Percentiles rank a stretch among this genome's conserved stretches.
phyloP scores from a whole-genome alignment of 768 basidiomycete species.

The Suillus alpinus region DNA sequence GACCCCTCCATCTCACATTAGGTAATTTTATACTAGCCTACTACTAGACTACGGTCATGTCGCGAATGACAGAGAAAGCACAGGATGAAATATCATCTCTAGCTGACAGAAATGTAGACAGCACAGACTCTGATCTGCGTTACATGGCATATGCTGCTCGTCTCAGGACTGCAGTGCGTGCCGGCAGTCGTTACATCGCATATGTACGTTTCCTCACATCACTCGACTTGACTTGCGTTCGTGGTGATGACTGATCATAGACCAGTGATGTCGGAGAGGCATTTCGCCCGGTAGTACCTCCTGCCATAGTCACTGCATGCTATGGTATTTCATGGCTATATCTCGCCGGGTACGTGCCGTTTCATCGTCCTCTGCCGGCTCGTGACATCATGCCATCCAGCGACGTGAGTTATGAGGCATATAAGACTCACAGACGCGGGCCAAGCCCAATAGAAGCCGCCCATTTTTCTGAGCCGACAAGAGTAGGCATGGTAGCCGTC shows the following conservation, averaged over 20 bases:
- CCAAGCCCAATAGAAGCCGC: conserved; percentile 66
- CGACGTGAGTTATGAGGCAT: conserved; percentile 79
- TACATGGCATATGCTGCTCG: conserved; percentile 80
- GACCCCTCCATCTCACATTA: conserved; percentile 14
- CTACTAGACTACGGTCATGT: conserved; percentile 7
- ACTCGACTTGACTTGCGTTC: background rate
- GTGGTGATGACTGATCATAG: conserved; percentile 35
- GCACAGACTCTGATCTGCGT: conserved; percentile 64
- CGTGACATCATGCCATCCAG: conserved; percentile 20
- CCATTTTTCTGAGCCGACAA: conserved; percentile 66
- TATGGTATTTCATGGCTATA: conserved; percentile 85
- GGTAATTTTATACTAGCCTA: conserved; percentile 10
- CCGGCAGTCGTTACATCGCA: conserved; percentile 69
- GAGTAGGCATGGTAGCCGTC: conserved; percentile 66
- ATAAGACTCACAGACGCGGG: conserved; percentile 68
- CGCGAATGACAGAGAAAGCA: conserved; percentile 28
- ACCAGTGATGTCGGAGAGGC: conserved; percentile 84
- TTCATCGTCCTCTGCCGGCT: background rate
- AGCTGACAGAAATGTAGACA: conserved; percentile 62
- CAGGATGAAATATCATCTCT: conserved; percentile 53
- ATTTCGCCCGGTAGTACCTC: conserved; percentile 74
- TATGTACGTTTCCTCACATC: conserved; percentile 48
- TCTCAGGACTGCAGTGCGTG: conserved; percentile 70
- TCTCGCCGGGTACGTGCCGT: conserved; percentile 51
- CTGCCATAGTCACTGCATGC: conserved; percentile 68